These are phyloP conservation scores for Kazachstania bromeliacearum DNA, from an alignment of 805 yeast genomes.

Conservation along the genomic window DNA sequence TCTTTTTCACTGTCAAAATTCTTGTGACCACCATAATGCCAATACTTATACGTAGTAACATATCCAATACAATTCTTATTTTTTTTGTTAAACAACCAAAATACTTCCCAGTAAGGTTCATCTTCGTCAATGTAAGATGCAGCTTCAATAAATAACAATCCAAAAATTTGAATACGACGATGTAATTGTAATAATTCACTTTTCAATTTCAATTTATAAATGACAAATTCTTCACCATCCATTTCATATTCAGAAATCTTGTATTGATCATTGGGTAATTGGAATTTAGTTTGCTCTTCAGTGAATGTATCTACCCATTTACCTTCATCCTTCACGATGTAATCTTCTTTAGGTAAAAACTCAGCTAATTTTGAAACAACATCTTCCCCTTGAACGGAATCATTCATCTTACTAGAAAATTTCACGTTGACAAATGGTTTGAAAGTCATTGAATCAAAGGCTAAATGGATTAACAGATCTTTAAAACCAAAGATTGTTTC, in stretches of 20 bases:
- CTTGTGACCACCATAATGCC: constrained; percentile 47
- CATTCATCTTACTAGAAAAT: constrained; percentile 41
- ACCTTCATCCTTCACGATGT: constrained; percentile 52
- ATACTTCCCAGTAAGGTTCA: constrained; percentile 78
- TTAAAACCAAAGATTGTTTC: constrained; percentile 83
- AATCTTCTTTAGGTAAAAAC: constrained; percentile 48
- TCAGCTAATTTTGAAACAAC: constrained; percentile 45
- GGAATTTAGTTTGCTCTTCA: constrained; percentile 35
- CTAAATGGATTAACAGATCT: constrained; percentile 53
- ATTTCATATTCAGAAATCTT: constrained; percentile 27
- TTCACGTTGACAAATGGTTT: constrained; percentile 60
- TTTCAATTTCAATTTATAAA: constrained; percentile 37
- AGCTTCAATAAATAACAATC: constrained; percentile 82
- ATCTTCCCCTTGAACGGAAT: constrained; percentile 41
- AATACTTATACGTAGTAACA: constrained; percentile 74
- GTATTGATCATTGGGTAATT: constrained; percentile 33
- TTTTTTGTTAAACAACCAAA: constrained; percentile 35
- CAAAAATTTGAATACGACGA: constrained; percentile 65
- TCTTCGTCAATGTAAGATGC: constrained; percentile 75
- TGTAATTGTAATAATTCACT: constrained; percentile 37
- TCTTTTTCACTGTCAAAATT: constrained; percentile 21
- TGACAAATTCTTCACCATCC: constrained; percentile 35
- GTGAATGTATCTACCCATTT: constrained; percentile 54
- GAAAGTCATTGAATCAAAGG: constrained; percentile 67
- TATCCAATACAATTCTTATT: constrained; percentile 58